A percentile compares a stretch with the other conserved stretches of the same genome.
Conservation (phyloP, 371 early-diverging fungal genomes). For the Zychaea mexicana region DNA sequence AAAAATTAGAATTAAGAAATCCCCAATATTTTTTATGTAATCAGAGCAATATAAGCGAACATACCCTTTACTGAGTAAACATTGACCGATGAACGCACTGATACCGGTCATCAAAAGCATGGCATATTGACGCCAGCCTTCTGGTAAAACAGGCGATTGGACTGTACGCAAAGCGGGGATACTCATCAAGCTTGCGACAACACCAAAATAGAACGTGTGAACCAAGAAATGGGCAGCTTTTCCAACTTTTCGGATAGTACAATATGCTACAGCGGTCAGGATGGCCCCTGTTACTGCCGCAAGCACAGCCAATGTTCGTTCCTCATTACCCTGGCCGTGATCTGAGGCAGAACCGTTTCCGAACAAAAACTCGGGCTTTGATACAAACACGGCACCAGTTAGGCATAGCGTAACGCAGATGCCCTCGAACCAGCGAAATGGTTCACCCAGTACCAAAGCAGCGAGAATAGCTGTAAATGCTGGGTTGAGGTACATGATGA, state of each 20-base stretch:
- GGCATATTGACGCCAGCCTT: slow-evolving; percentile 22
- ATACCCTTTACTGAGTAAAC: slow-evolving; percentile 25
- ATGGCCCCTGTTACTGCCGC: slow-evolving; percentile 57
- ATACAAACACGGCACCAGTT: slow-evolving; percentile 64
- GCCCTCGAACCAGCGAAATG: slow-evolving; percentile 58
- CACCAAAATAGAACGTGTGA: slow-evolving; percentile 79
- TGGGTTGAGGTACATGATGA: slow-evolving; percentile 77
- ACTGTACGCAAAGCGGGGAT: slow-evolving; percentile 23
- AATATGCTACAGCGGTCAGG: slow-evolving; percentile 39
- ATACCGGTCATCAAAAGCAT: slow-evolving; percentile 52
- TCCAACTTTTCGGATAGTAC: slow-evolving; percentile 67
- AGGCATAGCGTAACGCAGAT: slow-evolving; percentile 56
- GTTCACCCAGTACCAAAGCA: slow-evolving; percentile 58
- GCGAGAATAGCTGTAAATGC: slow-evolving; percentile 74
- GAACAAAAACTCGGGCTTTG: slow-evolving; percentile 66
- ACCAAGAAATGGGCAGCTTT: slow-evolving; percentile 65
- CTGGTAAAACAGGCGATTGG: slow-evolving; percentile 31
- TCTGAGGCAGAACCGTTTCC: slow-evolving; percentile 35
- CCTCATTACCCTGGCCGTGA: neutral
- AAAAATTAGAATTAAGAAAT: neutral
- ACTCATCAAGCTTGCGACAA: slow-evolving; percentile 52
- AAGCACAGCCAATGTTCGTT: slow-evolving; percentile 39
- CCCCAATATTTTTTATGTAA: too few relatives aligned
- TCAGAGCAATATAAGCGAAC: neutral
- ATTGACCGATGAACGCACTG: slow-evolving; percentile 73